These are phyloP conservation scores for Neodidymelliopsis sp. DNA, from an alignment of 2,329 filamentous ascomycete genomes.

Conservation along the genomic window DNA sequence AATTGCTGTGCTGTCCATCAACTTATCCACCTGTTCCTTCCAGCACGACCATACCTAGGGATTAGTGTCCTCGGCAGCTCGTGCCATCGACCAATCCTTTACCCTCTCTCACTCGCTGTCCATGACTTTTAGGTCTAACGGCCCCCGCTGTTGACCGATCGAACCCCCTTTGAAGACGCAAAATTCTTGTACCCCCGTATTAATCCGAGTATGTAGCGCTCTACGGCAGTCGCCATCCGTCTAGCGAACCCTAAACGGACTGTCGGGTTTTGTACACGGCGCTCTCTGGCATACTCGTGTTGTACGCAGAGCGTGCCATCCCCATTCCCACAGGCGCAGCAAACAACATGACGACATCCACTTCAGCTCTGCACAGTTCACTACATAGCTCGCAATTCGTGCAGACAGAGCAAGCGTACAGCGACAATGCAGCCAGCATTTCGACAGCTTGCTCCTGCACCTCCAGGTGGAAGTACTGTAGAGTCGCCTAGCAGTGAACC, in stretches of 20 bases:
- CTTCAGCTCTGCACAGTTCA: neutral
- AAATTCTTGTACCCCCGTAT: neutral
- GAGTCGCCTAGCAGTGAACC: constrained; percentile 5
- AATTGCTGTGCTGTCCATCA: neutral
- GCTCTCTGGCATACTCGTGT: neutral
- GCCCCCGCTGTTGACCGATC: neutral
- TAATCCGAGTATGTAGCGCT: neutral
- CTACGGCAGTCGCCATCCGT: neutral
- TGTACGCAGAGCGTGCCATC: neutral
- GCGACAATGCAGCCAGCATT: constrained; percentile 5
- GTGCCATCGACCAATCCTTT: neutral
- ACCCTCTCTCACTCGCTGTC: neutral
- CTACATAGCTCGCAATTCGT: constrained; percentile 1
- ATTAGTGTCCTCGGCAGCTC: constrained; percentile 1
- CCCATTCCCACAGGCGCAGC: neutral
- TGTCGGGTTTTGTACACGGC: neutral
- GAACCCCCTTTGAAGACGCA: neutral
- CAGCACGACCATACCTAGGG: neutral
- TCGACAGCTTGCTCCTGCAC: constrained; percentile 14
- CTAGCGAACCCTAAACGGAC: neutral
- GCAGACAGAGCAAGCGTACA: neutral
- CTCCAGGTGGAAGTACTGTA: neutral
- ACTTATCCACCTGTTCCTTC: neutral
- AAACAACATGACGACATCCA: constrained; percentile 9
- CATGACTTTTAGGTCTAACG: neutral